Percentiles rank a stretch among this genome's conserved stretches.
Conservation (phyloP, 345 rosid species). For the Eucalyptus sideroxylon region DNA sequence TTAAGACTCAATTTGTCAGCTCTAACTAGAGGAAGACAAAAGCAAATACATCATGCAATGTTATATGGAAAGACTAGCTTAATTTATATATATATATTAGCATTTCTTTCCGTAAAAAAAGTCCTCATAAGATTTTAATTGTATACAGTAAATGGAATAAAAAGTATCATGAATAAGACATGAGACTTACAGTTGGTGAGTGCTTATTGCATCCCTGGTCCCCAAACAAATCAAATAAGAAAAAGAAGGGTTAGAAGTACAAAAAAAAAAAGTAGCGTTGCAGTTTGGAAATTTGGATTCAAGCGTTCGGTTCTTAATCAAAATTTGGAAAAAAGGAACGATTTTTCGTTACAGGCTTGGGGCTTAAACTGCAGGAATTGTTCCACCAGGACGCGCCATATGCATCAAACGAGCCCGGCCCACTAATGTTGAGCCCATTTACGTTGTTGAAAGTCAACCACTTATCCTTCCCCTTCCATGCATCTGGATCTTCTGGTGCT, state of each 20-base stretch:
- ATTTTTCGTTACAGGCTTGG: not conserved
- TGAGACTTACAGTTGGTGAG: not conserved
- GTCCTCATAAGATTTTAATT: not conserved
- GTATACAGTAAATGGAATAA: rapidly evolving
- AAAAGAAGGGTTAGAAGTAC: not conserved
- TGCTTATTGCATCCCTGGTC: not conserved
- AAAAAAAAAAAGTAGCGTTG: not conserved
- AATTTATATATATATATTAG: not conserved
- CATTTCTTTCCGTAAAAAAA: not conserved
- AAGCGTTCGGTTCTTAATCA: not conserved
- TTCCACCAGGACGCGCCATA: not conserved
- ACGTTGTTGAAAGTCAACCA: not conserved
- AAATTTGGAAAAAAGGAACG: not conserved
- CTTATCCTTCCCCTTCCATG: not conserved
- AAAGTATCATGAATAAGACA: not conserved
- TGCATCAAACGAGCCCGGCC: not conserved
- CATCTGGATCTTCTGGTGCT: not conserved
- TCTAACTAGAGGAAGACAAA: not conserved
- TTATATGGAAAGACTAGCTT: not conserved
- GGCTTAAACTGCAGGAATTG: not conserved
- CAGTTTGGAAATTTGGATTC: not conserved
- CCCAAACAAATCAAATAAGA: not conserved
- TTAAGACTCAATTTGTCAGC: not conserved
- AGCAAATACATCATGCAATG: not conserved
- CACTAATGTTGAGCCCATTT: not conserved